phyloP scores from a whole-genome alignment of 1,284 basidiomycete genomes.

The Neonothopanus nambi region DNA sequence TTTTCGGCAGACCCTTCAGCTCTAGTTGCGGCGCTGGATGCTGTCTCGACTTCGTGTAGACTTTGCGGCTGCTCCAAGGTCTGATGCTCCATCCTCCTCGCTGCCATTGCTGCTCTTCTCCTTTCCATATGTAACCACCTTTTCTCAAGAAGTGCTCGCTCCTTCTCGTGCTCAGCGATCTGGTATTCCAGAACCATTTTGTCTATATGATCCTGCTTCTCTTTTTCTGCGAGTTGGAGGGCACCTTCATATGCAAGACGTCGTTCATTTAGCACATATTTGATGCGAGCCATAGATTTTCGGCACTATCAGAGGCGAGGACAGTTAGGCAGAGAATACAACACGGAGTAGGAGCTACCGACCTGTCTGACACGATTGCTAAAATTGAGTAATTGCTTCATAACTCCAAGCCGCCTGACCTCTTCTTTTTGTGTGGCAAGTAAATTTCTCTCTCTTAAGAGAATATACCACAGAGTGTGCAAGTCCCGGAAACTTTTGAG shows the following conservation, averaged over 20 bases:
- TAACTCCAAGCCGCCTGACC: constrained; percentile 57
- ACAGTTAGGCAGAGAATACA: neutral
- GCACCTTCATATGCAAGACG: constrained; percentile 80
- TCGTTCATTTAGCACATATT: constrained; percentile 91
- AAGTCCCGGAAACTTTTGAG: constrained; percentile 90
- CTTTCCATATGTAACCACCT: constrained; percentile 6
- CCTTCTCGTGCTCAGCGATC: constrained; percentile 23
- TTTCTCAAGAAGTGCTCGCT: constrained; percentile 14
- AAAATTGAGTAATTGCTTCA: constrained; percentile 29
- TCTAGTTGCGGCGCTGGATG: neutral
- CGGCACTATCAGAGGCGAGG: constrained; percentile 66
- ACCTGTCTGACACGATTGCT: constrained; percentile 8
- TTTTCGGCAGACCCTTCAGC: neutral
- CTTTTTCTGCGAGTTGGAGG: constrained; percentile 42
- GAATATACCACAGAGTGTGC: constrained; percentile 91
- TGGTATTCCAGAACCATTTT: constrained; percentile 31
- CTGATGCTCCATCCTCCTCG: constrained; percentile 1
- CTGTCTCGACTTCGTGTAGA: neutral
- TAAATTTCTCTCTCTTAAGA: constrained; percentile 85
- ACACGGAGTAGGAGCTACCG: neutral
- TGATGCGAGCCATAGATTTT: constrained; percentile 97
- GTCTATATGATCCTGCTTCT: constrained; percentile 32
- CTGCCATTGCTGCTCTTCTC: constrained; percentile 19
- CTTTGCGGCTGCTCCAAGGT: neutral
- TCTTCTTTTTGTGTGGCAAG: constrained; percentile 87